Percentiles rank a stretch among this genome's conserved stretches.
These are phyloP conservation scores for sunflower (Helianthus annuus) DNA, from an alignment of 129 eudicot species.

Conservation along the genomic window HanXRQr2.0-SUNRISE NC_035448.2:173350065-173350564, in stretches of 20 bases:
- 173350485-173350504: not conserved
- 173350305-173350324: slow-evolving; percentile 6
- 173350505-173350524: not conserved
- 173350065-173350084: too few relatives aligned
- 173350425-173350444: not conserved
- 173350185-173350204: too few relatives aligned
- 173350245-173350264: not conserved
- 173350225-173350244: not conserved
- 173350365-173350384: not conserved
- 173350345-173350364: not conserved
- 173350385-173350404: not conserved
- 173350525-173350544: not conserved
- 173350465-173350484: not conserved
- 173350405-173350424: not conserved
- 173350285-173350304: not conserved
- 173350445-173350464: not conserved
- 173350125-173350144: too few relatives aligned
- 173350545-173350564: too few relatives aligned
- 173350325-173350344: not conserved
- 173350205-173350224: too few relatives aligned
- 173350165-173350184: too few relatives aligned
- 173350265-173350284: not conserved
- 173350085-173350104: too few relatives aligned
- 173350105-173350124: too few relatives aligned
- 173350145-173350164: too few relatives aligned